Evolutionary conservation across 345 rosid genomes (phyloP).

Genomic region (Geranium rotundifolium): DNA sequence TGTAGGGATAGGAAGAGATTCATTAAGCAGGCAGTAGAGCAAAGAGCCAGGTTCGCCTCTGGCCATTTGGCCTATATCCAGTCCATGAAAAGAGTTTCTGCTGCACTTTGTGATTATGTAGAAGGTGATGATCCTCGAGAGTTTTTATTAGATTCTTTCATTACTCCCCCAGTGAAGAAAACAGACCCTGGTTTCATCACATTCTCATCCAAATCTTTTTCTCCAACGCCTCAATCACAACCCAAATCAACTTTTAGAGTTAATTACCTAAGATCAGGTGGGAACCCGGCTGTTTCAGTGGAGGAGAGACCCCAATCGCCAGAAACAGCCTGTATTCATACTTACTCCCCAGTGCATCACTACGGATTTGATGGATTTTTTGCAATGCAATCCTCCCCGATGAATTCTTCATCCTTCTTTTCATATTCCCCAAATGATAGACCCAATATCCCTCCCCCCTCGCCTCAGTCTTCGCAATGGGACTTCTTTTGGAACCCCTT

Average conservation of each 20-base stretch:
- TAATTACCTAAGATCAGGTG: conserved; percentile 54
- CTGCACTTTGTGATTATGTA: conserved; percentile 63
- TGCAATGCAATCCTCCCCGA: conserved; percentile 44
- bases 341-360: conserved; percentile 47
- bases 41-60: conserved; percentile 73
- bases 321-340: conserved; percentile 47
- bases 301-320: conserved; percentile 77
- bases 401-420: conserved; percentile 30
- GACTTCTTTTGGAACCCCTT: conserved; percentile 97
- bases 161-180: conserved; percentile 31
- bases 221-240: conserved; percentile 13
- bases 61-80: conserved; percentile 72
- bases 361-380: conserved; percentile 50
- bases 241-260: conserved; percentile 45
- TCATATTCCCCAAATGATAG: conserved; percentile 37
- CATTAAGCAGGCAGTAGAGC: conserved; percentile 81
- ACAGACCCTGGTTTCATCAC: conserved; percentile 51
- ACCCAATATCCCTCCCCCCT: conserved; percentile 63
- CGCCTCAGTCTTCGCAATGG: conserved; percentile 91
- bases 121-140: conserved; percentile 69
- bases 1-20: conserved; percentile 81
- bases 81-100: conserved; percentile 73
- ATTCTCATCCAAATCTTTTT: conserved; percentile 43
- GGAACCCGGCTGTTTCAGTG: conserved; percentile 56
- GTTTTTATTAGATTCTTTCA: conserved; percentile 50